These are phyloP conservation scores for Citrus cavaleriei DNA, from an alignment of 345 rosid genomes.

Conservation along the genomic window DNA sequence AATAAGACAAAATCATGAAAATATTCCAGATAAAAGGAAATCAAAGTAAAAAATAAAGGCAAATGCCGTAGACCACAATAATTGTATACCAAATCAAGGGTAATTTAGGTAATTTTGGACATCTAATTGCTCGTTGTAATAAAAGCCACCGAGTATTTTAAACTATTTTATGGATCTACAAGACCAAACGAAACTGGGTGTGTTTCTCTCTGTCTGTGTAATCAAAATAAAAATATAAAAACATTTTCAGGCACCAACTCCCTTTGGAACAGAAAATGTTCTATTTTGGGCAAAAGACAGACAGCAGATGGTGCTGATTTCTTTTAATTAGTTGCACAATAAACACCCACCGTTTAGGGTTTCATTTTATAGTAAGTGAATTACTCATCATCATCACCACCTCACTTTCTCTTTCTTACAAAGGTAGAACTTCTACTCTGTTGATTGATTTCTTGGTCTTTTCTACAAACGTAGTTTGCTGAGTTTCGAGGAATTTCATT, in stretches of 20 bases:
- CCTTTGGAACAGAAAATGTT: background rate
- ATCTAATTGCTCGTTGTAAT: background rate
- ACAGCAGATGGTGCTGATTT: background rate
- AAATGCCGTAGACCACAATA: background rate
- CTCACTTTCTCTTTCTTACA: background rate
- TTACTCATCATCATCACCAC: background rate
- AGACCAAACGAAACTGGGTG: background rate
- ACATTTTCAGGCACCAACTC: background rate
- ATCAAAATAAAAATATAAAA: background rate
- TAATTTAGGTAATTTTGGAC: background rate
- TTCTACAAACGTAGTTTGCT: background rate
- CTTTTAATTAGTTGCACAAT: background rate
- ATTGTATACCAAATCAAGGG: background rate
- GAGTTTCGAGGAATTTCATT: conserved; percentile 18
- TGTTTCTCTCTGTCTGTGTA: background rate
- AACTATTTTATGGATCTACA: too few species aligned
- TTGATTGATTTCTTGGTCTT: background rate
- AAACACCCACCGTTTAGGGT: background rate
- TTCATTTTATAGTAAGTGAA: background rate
- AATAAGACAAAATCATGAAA: background rate
- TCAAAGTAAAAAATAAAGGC: too few species aligned
- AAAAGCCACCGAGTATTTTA: background rate
- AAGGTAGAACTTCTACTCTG: background rate
- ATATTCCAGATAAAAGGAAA: background rate
- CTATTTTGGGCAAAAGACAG: background rate